Evolutionary conservation across 306 rosid species (phyloP).

Genomic region (Bauhinia variegata): DNA sequence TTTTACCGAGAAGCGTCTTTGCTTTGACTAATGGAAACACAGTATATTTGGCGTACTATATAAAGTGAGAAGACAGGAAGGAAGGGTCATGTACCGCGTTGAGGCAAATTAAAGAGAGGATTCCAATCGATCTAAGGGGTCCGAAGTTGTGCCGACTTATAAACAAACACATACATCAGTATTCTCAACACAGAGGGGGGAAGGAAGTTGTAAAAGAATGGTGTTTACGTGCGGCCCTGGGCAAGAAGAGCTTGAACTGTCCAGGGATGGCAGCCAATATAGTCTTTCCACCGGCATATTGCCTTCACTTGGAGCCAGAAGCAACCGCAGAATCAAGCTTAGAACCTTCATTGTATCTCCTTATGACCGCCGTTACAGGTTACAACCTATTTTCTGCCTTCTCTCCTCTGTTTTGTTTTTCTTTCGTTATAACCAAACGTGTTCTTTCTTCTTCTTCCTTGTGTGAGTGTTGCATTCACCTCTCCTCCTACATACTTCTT

Average conservation of each 20-base stretch:
- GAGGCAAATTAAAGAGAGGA: not conserved
- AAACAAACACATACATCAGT: not conserved
- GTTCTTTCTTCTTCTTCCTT: not conserved
- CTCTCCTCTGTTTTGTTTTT: not conserved
- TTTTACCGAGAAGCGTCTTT: no score
- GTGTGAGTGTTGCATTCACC: not conserved
- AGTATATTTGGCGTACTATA: no score
- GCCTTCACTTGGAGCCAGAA: conserved; percentile 85
- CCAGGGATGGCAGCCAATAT: conserved; percentile 83
- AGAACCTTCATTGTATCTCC: conserved; percentile 55
- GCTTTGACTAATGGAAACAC: no score
- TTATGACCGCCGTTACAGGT: conserved; percentile 86
- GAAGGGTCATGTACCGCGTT: not conserved
- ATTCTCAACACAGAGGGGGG: not conserved
- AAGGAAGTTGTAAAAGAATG: conserved; percentile 36
- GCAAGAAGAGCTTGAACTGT: conserved; percentile 61
- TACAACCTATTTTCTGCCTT: not conserved
- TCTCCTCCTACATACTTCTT: not conserved
- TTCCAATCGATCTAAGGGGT: no score
- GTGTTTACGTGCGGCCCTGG: conserved; percentile 62
- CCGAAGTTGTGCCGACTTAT: no score
- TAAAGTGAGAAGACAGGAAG: not conserved
- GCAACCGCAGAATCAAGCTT: conserved; percentile 62
- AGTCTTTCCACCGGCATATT: conserved; percentile 76
- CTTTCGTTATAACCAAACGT: no score